A percentile compares a stretch with the other conserved stretches of the same genome.
Evolutionary conservation across 441 rosid genomes (phyloP).

Genomic region (Brassica hybrid): DNA sequence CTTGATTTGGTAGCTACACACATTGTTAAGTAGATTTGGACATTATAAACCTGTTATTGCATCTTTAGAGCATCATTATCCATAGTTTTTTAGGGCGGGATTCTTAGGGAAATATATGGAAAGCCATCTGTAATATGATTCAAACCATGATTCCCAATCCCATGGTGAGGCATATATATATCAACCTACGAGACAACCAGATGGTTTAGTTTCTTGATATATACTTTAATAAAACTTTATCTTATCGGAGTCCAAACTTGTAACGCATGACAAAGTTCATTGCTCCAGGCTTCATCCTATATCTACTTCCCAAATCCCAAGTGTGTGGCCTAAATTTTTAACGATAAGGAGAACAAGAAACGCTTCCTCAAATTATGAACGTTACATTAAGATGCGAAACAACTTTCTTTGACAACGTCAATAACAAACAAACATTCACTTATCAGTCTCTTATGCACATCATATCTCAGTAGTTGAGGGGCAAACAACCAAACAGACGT

Average conservation of each 20-base stretch:
- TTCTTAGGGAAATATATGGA: too few species aligned
- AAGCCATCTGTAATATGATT: too few species aligned
- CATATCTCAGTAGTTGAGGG: not conserved
- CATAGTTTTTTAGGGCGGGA: too few species aligned
- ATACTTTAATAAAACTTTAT: too few species aligned
- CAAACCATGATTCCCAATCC: too few species aligned
- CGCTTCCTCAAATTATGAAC: not conserved
- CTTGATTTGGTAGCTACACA: too few species aligned
- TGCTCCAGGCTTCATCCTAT: not conserved
- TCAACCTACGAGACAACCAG: too few species aligned
- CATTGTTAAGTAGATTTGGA: too few species aligned
- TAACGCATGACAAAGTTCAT: not conserved
- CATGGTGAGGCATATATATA: too few species aligned
- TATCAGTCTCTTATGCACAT: not conserved
- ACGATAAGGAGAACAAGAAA: not conserved
- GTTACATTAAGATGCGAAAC: not conserved
- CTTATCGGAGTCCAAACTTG: not conserved
- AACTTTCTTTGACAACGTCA: not conserved
- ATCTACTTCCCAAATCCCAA: not conserved
- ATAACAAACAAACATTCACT: slow-evolving; percentile 3
- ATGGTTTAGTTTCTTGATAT: too few species aligned
- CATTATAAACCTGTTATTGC: too few species aligned
- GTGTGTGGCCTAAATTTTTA: not conserved
- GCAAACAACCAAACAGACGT: not conserved
- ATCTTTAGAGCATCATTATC: too few species aligned